A percentile compares a stretch with the other conserved stretches of the same genome.
Conservation (phyloP, 2,329 filamentous ascomycete species). For the Pseudocercospora fijiensis region DNA sequence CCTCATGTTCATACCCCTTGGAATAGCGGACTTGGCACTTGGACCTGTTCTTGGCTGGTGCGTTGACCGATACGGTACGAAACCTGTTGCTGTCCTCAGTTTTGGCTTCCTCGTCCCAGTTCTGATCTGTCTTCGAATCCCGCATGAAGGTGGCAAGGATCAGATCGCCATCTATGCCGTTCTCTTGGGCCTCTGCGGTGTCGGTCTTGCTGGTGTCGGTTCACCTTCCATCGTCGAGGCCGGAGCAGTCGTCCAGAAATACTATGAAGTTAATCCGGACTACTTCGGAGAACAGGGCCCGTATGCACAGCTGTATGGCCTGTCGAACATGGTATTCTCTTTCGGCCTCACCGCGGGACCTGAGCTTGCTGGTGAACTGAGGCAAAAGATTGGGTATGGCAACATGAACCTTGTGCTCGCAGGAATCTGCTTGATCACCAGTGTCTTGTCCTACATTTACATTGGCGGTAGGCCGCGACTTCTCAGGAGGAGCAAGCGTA, state of each 20-base stretch:
- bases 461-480: constrained; percentile 47
- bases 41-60: constrained; percentile 51
- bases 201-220: constrained; percentile 56
- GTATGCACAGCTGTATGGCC: constrained; percentile 64
- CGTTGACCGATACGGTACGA: constrained; percentile 49
- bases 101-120: constrained; percentile 47
- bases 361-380: constrained; percentile 54
- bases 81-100: constrained; percentile 43
- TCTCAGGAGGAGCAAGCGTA: constrained; percentile 21
- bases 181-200: constrained; percentile 50
- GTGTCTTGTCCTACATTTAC: constrained; percentile 46
- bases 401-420: constrained; percentile 58
- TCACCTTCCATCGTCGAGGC: constrained; percentile 59
- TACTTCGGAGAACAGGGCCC: constrained; percentile 58
- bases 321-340: constrained; percentile 64
- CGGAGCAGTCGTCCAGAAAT: constrained; percentile 55
- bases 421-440: constrained; percentile 46
- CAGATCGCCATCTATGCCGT: constrained; percentile 50
- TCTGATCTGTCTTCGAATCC: constrained; percentile 47
- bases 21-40: constrained; percentile 46
- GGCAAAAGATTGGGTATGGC: constrained; percentile 55
- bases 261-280: constrained; percentile 55
- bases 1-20: constrained; percentile 49
- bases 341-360: constrained; percentile 61
- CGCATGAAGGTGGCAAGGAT: constrained; percentile 40